These are phyloP conservation scores for Cercophora samala DNA, from an alignment of 495 filamentous ascomycete genomes.

Conservation along the genomic window DNA sequence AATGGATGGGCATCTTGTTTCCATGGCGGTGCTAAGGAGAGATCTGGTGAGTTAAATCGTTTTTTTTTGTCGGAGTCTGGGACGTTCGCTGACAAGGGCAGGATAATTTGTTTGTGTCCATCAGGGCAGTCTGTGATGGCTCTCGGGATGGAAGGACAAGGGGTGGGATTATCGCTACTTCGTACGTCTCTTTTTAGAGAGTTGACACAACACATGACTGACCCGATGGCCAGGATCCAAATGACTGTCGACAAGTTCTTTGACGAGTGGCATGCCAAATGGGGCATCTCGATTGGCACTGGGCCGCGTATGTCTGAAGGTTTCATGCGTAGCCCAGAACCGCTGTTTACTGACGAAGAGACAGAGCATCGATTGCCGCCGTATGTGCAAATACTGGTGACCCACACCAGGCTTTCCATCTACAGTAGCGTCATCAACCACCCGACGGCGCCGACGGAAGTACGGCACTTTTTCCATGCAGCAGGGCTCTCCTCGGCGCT, in stretches of 20 bases:
- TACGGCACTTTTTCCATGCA: constrained; percentile 67
- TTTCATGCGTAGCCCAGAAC: background rate
- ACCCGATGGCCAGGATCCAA: constrained; percentile 47
- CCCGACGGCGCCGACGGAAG: constrained; percentile 64
- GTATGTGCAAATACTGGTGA: constrained; percentile 72
- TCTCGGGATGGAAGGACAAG: constrained; percentile 42
- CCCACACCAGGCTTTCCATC: constrained; percentile 67
- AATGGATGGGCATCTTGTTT: constrained; percentile 66
- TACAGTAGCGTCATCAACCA: constrained; percentile 73
- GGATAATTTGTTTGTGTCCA: constrained; percentile 58
- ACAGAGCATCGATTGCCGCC: constrained; percentile 61
- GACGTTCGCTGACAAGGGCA: constrained; percentile 29
- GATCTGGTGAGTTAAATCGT: constrained; percentile 53
- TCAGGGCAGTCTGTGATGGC: constrained; percentile 62
- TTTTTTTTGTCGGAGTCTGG: background rate
- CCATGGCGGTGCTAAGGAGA: constrained; percentile 63
- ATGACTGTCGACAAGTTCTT: constrained; percentile 61
- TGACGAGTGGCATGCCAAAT: constrained; percentile 58
- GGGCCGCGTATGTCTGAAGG: constrained; percentile 44
- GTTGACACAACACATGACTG: background rate
- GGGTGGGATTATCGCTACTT: constrained; percentile 54
- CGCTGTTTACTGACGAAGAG: constrained; percentile 2
- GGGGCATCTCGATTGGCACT: constrained; percentile 58
- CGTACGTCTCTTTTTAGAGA: constrained; percentile 37
- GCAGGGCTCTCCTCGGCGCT: constrained; percentile 65